Base-by-base conservation (phyloP, 106 monocot genomes). In the Dendrobium chrysotoxum region DNA sequence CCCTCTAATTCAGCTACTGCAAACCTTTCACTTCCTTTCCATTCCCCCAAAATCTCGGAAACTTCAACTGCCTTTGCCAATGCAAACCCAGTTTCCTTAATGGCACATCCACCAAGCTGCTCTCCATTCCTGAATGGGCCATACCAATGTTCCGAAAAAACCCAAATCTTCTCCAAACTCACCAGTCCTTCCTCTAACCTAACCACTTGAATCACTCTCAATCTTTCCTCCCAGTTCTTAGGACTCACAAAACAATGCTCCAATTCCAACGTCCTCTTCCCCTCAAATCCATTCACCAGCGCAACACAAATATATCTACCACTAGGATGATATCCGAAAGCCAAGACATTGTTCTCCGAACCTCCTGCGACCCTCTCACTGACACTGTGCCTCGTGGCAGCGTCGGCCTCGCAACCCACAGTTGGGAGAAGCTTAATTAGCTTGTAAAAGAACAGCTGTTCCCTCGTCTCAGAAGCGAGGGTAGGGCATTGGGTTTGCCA, bases 401-500 rank as follows among this genome's bases (percentile, higher is more conserved):
- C 98, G 61, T 99, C 98, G 23, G 98, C 95, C 88, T 99, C 94
- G 72, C 98, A 95, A 13, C 98, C 98, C 1, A 99, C 98, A 1
- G 95, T 95, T 4, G 98, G 98, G 40, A 95, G 84, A 15, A 95
- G 91, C 81, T 87, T 91, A 78, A 95, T 89, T 41, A 95, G 83
- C 83, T 89, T 91, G 88, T 89, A 93, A 65, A 78, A 79, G 30
- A 98, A 86, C 0, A 72, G 40, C 15, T 81, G 83, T 1, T 77
- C 81, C 0, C 25, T 75, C 2, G 84, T 16, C 31, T 88, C 88
- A 6, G 89, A 79, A 50, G 98, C 98, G 10, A 99, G 88, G 3
- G 98, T 95, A 1, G 95, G 95, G 85, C 98, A 95, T 76, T 99
- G 98, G 8, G 95, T 99, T 64, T 95, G 98, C 98, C 98, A 99